Percentiles rank a stretch among this genome's conserved stretches.
These are phyloP conservation scores for Heritiera fomes DNA, from an alignment of 345 rosid genomes.

Conservation along the genomic window DNA sequence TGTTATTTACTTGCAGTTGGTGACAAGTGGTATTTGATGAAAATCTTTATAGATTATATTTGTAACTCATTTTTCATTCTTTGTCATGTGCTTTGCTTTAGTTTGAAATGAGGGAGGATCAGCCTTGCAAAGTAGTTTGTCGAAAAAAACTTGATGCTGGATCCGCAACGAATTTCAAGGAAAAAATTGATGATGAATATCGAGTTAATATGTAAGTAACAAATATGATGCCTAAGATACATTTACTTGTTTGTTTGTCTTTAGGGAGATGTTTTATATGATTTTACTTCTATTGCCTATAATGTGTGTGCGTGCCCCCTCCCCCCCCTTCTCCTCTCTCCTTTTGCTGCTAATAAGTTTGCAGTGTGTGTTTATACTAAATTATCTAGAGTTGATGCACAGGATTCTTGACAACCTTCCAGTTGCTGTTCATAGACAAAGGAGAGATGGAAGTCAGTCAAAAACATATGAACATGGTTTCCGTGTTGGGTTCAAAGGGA, in stretches of 20 bases:
- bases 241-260: not conserved
- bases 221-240: not conserved
- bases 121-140: conserved; percentile 77
- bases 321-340: not conserved
- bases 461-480: conserved; percentile 90
- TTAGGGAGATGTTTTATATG: not conserved
- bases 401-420: conserved; percentile 99
- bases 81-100: conserved; percentile 29
- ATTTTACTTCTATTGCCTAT: not conserved
- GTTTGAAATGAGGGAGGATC: conserved; percentile 90
- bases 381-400: conserved; percentile 29
- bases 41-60: not conserved
- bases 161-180: conserved; percentile 80
- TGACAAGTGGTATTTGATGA: not conserved
- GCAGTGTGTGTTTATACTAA: not conserved
- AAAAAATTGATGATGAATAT: conserved; percentile 89
- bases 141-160: conserved; percentile 55
- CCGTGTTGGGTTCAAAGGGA: conserved; percentile 97
- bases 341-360: not conserved
- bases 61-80: conserved; percentile 2
- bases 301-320: not conserved
- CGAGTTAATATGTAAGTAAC: conserved; percentile 84
- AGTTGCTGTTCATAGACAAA: conserved; percentile 87
- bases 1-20: conserved; percentile 13
- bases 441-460: conserved; percentile 84